phyloP scores from a whole-genome alignment of 2,329 filamentous ascomycete genomes.

The Hirsutella thompsonii region DNA sequence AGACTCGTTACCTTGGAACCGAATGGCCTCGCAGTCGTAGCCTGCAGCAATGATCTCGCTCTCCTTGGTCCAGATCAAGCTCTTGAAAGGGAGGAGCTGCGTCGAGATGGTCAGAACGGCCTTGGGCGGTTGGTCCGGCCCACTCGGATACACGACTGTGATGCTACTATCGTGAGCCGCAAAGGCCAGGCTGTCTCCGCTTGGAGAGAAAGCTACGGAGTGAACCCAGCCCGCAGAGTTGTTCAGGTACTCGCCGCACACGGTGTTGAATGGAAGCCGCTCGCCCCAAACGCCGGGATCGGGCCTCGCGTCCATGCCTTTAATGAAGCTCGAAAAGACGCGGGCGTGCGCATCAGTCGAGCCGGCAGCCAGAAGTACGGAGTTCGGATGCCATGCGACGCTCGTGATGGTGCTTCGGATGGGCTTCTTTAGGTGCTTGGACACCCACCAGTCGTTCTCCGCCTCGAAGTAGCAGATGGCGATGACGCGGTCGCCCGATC shows the following conservation, averaged over 20 bases:
- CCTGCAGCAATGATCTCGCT: constrained; percentile 90
- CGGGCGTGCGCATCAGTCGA: constrained; percentile 95
- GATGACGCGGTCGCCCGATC: constrained; percentile 88
- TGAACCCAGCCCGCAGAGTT: constrained; percentile 96
- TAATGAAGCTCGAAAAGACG: constrained; percentile 93
- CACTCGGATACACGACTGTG: constrained; percentile 89
- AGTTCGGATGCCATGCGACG: constrained; percentile 95
- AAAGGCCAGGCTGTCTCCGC: constrained; percentile 86
- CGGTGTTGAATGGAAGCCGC: constrained; percentile 91
- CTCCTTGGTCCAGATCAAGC: constrained; percentile 83
- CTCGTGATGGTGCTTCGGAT: constrained; percentile 95
- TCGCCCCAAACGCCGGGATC: constrained; percentile 89
- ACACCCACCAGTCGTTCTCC: constrained; percentile 99
- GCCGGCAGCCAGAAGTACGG: constrained; percentile 82
- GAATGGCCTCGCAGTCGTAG: constrained; percentile 82
- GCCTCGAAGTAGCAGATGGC: constrained; percentile 98
- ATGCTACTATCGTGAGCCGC: constrained; percentile 92
- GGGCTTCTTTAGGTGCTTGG: constrained; percentile 98
- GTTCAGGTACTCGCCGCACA: constrained; percentile 93
- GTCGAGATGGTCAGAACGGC: constrained; percentile 87
- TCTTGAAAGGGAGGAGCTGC: constrained; percentile 84
- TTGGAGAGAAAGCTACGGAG: constrained; percentile 83
- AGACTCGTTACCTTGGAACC: constrained; percentile 62
- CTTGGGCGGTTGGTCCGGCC: constrained; percentile 75
- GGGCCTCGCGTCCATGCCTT: constrained; percentile 78